These are phyloP conservation scores for Mariannaea elegans DNA, from an alignment of 2,329 filamentous ascomycete genomes.

Conservation along the genomic window DNA sequence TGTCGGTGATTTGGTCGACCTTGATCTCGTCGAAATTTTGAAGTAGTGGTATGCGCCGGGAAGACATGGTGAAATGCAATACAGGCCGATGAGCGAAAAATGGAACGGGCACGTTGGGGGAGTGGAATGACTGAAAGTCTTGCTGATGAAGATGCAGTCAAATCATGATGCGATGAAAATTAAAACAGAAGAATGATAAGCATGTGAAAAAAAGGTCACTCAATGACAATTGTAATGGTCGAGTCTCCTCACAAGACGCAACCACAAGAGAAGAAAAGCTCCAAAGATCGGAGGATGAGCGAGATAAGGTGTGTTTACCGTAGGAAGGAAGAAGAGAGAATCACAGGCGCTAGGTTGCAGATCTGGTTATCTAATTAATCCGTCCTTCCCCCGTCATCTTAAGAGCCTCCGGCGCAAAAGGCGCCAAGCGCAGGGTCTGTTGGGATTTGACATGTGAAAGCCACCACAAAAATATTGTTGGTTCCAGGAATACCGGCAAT, in stretches of 20 bases:
- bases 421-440: conserved; percentile 17
- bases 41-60: conserved; percentile 26
- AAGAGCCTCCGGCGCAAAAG: conserved; percentile 13
- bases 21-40: conserved; percentile 41
- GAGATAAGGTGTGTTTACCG: background rate
- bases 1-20: conserved; percentile 45
- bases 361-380: conserved; percentile 10
- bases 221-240: background rate
- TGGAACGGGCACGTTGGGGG: background rate
- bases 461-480: conserved; percentile 30
- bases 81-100: background rate
- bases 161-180: conserved; percentile 26
- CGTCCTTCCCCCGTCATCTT: conserved; percentile 15
- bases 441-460: conserved; percentile 39
- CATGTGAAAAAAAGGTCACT: conserved; percentile 11
- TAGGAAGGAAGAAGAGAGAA: background rate
- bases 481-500: conserved; percentile 8
- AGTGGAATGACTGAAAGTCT: conserved; percentile 1
- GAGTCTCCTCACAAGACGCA: conserved; percentile 2
- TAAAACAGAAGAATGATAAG: conserved; percentile 5
- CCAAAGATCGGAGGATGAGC: conserved; percentile 11
- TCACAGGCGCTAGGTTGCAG: too few species aligned
- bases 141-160: conserved; percentile 10
- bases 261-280: background rate
- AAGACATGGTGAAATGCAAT: conserved; percentile 25